Base-by-base conservation (phyloP, 2,329 filamentous ascomycete species). In the Xylaria sp. region DNA sequence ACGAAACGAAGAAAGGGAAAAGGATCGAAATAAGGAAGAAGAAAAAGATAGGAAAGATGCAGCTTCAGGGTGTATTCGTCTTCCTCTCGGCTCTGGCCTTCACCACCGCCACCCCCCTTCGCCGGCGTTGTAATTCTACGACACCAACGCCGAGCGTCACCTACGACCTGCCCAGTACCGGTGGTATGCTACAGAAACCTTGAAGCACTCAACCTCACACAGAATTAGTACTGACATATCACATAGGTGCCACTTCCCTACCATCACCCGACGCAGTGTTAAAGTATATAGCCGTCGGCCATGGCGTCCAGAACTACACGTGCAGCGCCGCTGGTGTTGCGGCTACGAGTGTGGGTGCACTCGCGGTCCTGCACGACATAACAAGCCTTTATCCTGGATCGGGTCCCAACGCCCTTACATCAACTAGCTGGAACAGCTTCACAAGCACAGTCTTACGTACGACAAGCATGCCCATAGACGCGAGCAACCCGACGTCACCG, bases 231-330 rank as follows among this genome's bases (percentile, higher is more conserved):
- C 63, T 57, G 28, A 64, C 39, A 28, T n/a, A 48, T 41, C 51
- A 70, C 37, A 65, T 46, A 79, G 78, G 73, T 25, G 82, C 77
- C 46, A 75, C 74, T 28, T 81, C 88, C 61, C 85, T 89, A 3
- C 84, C 84, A 2, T 83, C 84, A 2, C 69, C 79, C 10, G 76
- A 76, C 70, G 74, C 82, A 52, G 77, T 77, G 5, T 80, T 89
- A 46, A 84, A 87, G 77, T 81, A 85, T 81, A 86, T 92, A 70
- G 85, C 84, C 65, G 80, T 92, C 51, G 90, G 89, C 73, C 86
- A 90, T 73, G 90, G 90, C 66, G 86, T 90, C 74, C 90, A 92
- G 76, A 92, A 92, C 85, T 92, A 92, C 83, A 90, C 87, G 46
- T 92, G 90, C 80, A 77, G 74, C 37, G 65, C 75, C 13, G 71